These are phyloP conservation scores for Bipolaris victoriae DNA, from an alignment of 2,329 filamentous ascomycete genomes.

Conservation along the genomic window DNA sequence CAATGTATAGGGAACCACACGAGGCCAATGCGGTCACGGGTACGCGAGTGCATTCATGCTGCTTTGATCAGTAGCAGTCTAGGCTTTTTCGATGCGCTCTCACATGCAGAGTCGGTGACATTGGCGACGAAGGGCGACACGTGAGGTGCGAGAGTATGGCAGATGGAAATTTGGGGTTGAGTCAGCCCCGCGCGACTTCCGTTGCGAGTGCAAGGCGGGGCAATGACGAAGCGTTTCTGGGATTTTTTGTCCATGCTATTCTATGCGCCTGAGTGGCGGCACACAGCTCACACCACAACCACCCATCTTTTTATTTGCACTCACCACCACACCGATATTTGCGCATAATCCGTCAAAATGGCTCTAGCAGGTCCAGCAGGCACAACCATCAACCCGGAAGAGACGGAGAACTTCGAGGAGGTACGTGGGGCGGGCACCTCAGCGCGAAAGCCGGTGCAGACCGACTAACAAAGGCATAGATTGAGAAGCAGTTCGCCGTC, in stretches of 20 bases:
- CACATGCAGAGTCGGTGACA: slow-evolving; percentile 45
- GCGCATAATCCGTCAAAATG: not conserved
- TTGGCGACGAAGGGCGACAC: slow-evolving; percentile 34
- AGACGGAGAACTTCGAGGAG: slow-evolving; percentile 73
- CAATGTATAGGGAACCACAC: slow-evolving; percentile 46
- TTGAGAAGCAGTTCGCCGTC: slow-evolving; percentile 99
- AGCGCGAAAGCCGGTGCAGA: slow-evolving; percentile 1
- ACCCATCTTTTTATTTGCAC: not conserved
- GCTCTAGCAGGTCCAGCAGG: slow-evolving; percentile 38
- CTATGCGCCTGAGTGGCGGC: not conserved
- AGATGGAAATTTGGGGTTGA: slow-evolving; percentile 41
- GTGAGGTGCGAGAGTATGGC: slow-evolving; percentile 25
- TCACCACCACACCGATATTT: not conserved
- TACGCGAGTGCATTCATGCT: slow-evolving; percentile 50
- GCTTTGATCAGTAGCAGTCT: slow-evolving; percentile 21
- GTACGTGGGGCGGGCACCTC: slow-evolving; percentile 52
- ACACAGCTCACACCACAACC: not conserved
- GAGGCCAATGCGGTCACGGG: slow-evolving; percentile 56
- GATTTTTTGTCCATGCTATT: slow-evolving; percentile 27
- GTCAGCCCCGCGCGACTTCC: slow-evolving; percentile 40
- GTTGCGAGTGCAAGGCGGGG: slow-evolving; percentile 22
- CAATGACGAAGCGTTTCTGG: slow-evolving; percentile 33
- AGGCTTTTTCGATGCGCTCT: slow-evolving; percentile 17
- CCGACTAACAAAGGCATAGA: slow-evolving; percentile 60
- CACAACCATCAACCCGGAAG: slow-evolving; percentile 55